These are phyloP conservation scores for Pseudogymnoascus sp. DNA, from an alignment of 2,329 filamentous ascomycete species.

Conservation along the genomic window DNA sequence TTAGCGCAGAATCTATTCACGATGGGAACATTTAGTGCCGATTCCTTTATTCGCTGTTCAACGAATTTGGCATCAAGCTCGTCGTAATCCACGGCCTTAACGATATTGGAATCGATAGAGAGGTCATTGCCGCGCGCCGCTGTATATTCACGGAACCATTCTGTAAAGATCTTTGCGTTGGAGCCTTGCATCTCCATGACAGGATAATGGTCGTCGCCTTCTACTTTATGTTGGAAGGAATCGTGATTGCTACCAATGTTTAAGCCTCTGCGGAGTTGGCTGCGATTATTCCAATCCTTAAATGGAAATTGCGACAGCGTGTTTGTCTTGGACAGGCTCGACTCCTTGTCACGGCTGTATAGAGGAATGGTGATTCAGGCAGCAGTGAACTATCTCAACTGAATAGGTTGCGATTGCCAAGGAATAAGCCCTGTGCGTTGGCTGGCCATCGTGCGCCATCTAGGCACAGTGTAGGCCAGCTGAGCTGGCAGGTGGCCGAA, in stretches of 20 bases:
- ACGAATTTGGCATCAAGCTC: constrained; percentile 12
- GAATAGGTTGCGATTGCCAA: background rate
- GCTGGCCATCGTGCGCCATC: background rate
- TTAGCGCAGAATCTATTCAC: background rate
- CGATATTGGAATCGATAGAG: background rate
- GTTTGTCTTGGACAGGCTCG: background rate
- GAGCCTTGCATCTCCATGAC: background rate
- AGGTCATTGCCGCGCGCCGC: constrained; percentile 9
- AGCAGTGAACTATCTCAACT: background rate
- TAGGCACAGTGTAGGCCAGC: background rate
- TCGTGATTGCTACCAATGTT: background rate
- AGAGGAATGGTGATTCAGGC: background rate
- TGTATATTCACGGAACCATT: constrained; percentile 14
- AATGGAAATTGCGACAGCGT: background rate
- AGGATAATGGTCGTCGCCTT: background rate
- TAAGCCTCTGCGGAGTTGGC: background rate
- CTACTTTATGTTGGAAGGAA: background rate
- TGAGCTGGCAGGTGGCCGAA: background rate
- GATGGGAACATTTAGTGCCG: background rate
- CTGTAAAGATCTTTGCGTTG: background rate
- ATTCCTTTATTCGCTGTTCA: constrained; percentile 15
- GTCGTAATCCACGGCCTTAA: constrained; percentile 11
- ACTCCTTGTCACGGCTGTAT: background rate
- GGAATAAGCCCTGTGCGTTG: background rate
- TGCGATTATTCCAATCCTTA: background rate